A percentile compares a stretch with the other conserved stretches of the same genome.
Conservation (phyloP, 2,329 filamentous ascomycete species). For the Trichoderma sp. region DNA sequence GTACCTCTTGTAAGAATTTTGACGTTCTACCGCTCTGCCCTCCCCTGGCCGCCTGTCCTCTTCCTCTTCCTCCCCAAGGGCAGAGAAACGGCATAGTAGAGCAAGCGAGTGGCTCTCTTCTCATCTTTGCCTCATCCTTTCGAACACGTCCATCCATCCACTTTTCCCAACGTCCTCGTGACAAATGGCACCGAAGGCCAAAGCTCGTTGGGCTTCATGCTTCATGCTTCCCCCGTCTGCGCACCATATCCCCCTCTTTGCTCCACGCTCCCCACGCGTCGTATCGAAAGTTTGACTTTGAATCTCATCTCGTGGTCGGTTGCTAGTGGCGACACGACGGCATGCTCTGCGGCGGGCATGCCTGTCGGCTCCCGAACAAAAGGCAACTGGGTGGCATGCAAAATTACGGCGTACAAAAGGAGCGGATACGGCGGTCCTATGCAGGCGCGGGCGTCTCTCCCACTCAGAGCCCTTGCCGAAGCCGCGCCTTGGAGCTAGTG, state of each 20-base stretch:
- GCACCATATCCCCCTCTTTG: neutral
- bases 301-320: conserved; percentile 2
- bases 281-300: neutral
- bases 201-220: neutral
- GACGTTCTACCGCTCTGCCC: neutral
- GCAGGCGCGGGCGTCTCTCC: neutral
- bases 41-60: neutral
- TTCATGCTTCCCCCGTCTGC: neutral
- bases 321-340: conserved; percentile 4
- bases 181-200: neutral
- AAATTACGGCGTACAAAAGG: neutral
- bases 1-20: neutral
- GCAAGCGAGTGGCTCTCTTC: neutral
- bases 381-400: neutral
- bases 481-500: neutral
- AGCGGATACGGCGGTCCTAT: neutral
- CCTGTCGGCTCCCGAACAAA: neutral
- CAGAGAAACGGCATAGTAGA: neutral
- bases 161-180: neutral
- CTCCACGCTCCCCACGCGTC: neutral
- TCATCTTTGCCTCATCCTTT: neutral
- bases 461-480: neutral
- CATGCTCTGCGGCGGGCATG: neutral
- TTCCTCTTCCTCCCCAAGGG: neutral
- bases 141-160: conserved; percentile 3